Base-by-base conservation (phyloP, 305 asterid species). In the Lippia alba region DNA sequence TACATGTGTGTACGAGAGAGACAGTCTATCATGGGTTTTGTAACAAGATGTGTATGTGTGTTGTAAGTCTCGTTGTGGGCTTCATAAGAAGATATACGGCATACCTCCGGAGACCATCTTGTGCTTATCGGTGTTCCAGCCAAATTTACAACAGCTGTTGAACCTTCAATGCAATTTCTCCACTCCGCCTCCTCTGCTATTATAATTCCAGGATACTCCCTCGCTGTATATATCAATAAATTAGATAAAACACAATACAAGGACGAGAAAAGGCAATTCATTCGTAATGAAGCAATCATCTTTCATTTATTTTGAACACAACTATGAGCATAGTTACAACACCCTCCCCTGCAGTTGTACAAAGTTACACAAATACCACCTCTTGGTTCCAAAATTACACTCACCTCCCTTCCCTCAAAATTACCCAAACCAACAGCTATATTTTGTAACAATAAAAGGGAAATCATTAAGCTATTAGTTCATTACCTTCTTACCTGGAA, bases 401-500 rank as follows among this genome's bases (percentile, higher is more conserved):
- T 2, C 10, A 10, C 49, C 49, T 44, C 49, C 49, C 49, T 44
- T 36, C 10, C 49, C 49, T 44, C 14, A 44, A 8, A 44, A 2
- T 44, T 44, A 44, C 49, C 49, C 10, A 44, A n/a, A 5, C 17
- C 16, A 33, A 39, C 71, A 59, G 34, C n/a, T 36, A 48, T 40
- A 24, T 14, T 34, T 40, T 12, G n/a, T 1, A 1, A 8, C 8
- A 53, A 19, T 32, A 39, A 41, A 58, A 46, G 32, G 56, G 19
- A 39, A 1, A 11, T 46, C 39, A 68, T 45, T 56, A 54, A 81
- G 54, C 76, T 80, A 69, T 63, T 74, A 78, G 71, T 84, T 76
- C 83, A 81, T 93, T 91, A 89, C 94, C 96, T 93, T 86, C 97
- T 89, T 94, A 94, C 98, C 98, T 73, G 97, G 93, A 82, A 91